A percentile compares a stretch with the other conserved stretches of the same genome.
Conservation (phyloP, 768 basidiomycete genomes). For the Rhodotorula toruloides region DNA sequence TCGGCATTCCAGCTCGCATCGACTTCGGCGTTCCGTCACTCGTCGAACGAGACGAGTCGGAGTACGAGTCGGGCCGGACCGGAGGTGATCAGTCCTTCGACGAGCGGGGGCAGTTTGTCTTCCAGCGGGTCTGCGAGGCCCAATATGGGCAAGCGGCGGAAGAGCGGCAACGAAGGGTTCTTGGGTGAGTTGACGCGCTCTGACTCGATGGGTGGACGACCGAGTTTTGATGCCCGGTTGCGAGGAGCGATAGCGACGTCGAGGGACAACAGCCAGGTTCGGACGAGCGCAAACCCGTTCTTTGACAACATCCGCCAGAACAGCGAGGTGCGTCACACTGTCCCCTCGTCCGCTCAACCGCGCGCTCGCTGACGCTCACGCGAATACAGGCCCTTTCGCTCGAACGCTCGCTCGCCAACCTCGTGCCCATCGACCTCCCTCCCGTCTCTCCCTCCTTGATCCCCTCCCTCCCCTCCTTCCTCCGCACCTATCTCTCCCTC, state of each 20-base stretch:
- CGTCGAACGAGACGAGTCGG: too few relatives aligned
- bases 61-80: too few relatives aligned
- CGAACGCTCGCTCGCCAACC: slow-evolving; percentile 37
- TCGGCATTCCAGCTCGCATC: slow-evolving; percentile 49
- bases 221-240: background rate
- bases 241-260: background rate
- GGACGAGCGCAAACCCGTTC: slow-evolving; percentile 66
- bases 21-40: slow-evolving; percentile 30
- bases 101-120: slow-evolving; percentile 8
- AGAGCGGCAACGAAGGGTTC: slow-evolving; percentile 28
- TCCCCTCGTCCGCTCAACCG: background rate
- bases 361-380: background rate
- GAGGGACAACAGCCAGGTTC: background rate
- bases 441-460: slow-evolving; percentile 7
- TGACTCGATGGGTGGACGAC: background rate
- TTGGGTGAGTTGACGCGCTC: background rate
- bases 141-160: slow-evolving; percentile 30
- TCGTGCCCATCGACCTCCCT: slow-evolving; percentile 37
- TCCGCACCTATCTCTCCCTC: slow-evolving; percentile 27
- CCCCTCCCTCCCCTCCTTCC: slow-evolving; percentile 33
- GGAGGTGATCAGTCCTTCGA: background rate
- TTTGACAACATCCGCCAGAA: slow-evolving; percentile 73
- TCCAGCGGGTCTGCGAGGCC: slow-evolving; percentile 15
- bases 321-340: slow-evolving; percentile 36
- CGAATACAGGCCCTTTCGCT: slow-evolving; percentile 35